Evolutionary conservation across 1,284 basidiomycete species (phyloP), one percentile per base, ranked within the genome.

Genomic region (Erythrobasidium hasegawianum): DNA sequence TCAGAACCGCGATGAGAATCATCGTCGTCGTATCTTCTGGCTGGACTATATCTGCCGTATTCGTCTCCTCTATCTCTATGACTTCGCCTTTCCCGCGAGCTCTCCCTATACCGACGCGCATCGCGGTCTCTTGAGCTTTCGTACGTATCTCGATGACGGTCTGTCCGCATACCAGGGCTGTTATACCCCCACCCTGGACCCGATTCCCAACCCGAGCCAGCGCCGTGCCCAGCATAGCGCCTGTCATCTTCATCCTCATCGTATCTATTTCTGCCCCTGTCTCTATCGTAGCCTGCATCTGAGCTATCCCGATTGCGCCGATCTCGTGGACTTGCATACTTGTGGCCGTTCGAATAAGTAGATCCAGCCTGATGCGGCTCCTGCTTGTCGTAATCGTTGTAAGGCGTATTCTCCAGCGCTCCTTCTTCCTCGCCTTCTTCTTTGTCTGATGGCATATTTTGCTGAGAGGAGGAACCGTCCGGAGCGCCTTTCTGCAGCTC

Each of bases 201-300:
- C 14, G n/a, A 5, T 14, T 47, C n/a, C 43, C 43, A 47, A 7
- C 16, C 43, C 43, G 43, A n/a, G 22, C 43, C n/a, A 24, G 7
- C 43, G 8, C 43, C 43, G 14, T 47, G 43, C 16, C 43, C 43
- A 18, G 43, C 43, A 47, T 47, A 47, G 16, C 43, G 43, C 22
- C 43, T 47, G 14, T 47, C 43, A 14, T 38, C 33, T 27, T 62
- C 59, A n/a, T 49, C 58, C 7, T 39, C 58, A n/a, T 59, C 47
- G 11, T 33, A 33, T 33, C 33, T 33, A 11, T 33, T 33, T 11
- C 33, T 33, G 5, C 33, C 33, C 11, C 33, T 33, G 33, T 33
- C 33, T 11, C 33, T 11, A 33, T 4, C 33, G 33, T 62, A 38
- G 33, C 39, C 29, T 55, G 33, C 18, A 16, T 62, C 49, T 20